phyloP scores from a whole-genome alignment of 257 asterid genomes.

The Handroanthus guayacan region DNA sequence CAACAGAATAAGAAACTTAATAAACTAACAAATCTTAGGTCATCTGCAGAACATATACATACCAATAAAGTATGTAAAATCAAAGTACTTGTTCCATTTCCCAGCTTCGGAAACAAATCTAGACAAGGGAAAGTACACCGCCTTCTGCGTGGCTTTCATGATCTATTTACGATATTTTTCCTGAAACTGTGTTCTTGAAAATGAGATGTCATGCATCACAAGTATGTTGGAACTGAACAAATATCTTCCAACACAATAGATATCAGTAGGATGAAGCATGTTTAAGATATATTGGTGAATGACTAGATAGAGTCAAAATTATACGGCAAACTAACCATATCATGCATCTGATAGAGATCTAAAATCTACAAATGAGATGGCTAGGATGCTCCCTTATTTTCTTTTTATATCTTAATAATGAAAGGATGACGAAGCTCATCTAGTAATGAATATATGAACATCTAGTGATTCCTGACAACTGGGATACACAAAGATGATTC shows the following conservation, averaged over 20 bases:
- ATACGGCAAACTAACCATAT: background rate
- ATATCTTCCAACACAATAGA: background rate
- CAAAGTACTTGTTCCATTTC: background rate
- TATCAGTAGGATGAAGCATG: slow-evolving; percentile 7
- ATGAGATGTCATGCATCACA: slow-evolving; percentile 1
- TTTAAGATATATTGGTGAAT: background rate
- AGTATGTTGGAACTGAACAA: slow-evolving; percentile 9
- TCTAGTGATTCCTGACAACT: too few species aligned
- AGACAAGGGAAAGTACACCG: background rate
- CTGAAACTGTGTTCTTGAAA: background rate
- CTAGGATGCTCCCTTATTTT: slow-evolving; percentile 1
- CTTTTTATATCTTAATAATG: background rate
- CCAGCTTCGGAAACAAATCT: slow-evolving; percentile 1
- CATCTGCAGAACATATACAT: background rate
- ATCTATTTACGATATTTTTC: background rate
- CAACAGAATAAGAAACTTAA: slow-evolving; percentile 25
- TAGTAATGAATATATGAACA: too few species aligned
- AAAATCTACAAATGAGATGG: slow-evolving; percentile 1
- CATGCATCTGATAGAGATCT: background rate
- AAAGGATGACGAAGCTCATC: background rate
- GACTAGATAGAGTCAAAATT: background rate
- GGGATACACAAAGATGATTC: background rate
- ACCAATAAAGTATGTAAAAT: slow-evolving; percentile 9
- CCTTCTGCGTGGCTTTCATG: background rate
- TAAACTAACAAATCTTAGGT: slow-evolving; percentile 11